Base-by-base conservation (phyloP, 139 green algal genomes). In the Astrephomene gubernaculifera region DNA sequence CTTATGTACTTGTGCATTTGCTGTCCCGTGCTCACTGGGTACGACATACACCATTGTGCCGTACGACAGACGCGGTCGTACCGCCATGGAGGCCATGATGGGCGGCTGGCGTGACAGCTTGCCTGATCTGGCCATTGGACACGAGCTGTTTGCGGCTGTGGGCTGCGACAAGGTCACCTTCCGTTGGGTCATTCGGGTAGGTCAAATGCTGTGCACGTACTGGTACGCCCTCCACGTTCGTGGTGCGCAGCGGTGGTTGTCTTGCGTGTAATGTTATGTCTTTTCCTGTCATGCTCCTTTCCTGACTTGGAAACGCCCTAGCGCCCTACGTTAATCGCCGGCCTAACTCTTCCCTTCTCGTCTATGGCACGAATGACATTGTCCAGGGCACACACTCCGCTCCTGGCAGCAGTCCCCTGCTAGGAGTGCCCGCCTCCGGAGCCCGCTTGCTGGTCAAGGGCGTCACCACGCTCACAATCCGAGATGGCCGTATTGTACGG, bases 71-170 rank as follows among this genome's bases (percentile, higher is more conserved):
- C 76, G 76, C 35, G 81, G 81, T 10, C 68, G 71, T 10, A 70
- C n/a, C 2, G 81, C 53, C 24, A 87, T 87, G 81, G 39, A 8
- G 25, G 69, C 81, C 17, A 87, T 87, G 81, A 87, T 87, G 81
- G 53, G 68, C 53, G 81, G 81, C 43, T 87, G 81, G 81, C 69
- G 81, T 12, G 69, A 81, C 39, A 67, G 65, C 45, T 1, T 87
- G 53, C 81, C 81, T 6, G 81, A 81, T 39, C 68, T 87, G 69
- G 71, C 39, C 69, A 87, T 87, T 29, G 70, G 71, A 0, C 71
- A 87, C 41, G 81, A 87, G 69, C 79, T 85, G 63, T 75, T 64
- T 22, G 79, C 21, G 36, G 79, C 44, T 10, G 79, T 75, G 64
- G 79, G 64, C 5, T 2, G 7, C 21, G 64, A 76, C 45, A 54